A percentile compares a stretch with the other conserved stretches of the same genome.
phyloP scores from a whole-genome alignment of 2,329 filamentous ascomycete species.

The Didymella lethalis region DNA sequence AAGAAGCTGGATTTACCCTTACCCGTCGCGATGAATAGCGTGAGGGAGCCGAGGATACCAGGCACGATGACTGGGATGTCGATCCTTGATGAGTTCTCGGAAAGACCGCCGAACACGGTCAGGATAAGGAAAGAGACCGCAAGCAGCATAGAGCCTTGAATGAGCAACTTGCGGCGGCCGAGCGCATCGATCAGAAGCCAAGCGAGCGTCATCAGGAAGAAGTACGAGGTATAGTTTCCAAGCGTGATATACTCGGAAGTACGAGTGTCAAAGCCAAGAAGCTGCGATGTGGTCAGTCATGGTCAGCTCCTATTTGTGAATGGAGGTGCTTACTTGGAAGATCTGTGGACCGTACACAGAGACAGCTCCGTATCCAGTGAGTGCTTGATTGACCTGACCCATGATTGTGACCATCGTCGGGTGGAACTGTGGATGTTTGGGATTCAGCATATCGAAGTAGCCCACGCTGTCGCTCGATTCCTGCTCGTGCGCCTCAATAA shows the following conservation, averaged over 20 bases:
- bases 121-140: slow-evolving; percentile 61
- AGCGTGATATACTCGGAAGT: slow-evolving; percentile 65
- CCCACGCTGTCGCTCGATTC: slow-evolving; percentile 58
- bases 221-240: slow-evolving; percentile 68
- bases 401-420: slow-evolving; percentile 68
- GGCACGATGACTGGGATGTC: slow-evolving; percentile 53
- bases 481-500: slow-evolving; percentile 60
- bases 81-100: slow-evolving; percentile 50
- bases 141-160: slow-evolving; percentile 61
- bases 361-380: slow-evolving; percentile 67
- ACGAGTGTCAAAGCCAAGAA: slow-evolving; percentile 63
- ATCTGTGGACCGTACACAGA: slow-evolving; percentile 71
- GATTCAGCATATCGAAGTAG: slow-evolving; percentile 67
- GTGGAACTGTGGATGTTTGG: slow-evolving; percentile 64
- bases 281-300: slow-evolving; percentile 45
- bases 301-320: not conserved
- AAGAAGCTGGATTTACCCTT: not conserved
- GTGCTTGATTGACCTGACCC: slow-evolving; percentile 68
- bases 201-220: slow-evolving; percentile 67
- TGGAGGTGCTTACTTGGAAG: slow-evolving; percentile 56
- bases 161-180: slow-evolving; percentile 62
- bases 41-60: slow-evolving; percentile 61
- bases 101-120: slow-evolving; percentile 60
- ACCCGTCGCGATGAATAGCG: slow-evolving; percentile 63
- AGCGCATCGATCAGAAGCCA: slow-evolving; percentile 67